Percentiles rank a stretch among this genome's conserved stretches.
phyloP scores from a whole-genome alignment of 352 stramenopile genomes.

The Pythium monospermum region DNA sequence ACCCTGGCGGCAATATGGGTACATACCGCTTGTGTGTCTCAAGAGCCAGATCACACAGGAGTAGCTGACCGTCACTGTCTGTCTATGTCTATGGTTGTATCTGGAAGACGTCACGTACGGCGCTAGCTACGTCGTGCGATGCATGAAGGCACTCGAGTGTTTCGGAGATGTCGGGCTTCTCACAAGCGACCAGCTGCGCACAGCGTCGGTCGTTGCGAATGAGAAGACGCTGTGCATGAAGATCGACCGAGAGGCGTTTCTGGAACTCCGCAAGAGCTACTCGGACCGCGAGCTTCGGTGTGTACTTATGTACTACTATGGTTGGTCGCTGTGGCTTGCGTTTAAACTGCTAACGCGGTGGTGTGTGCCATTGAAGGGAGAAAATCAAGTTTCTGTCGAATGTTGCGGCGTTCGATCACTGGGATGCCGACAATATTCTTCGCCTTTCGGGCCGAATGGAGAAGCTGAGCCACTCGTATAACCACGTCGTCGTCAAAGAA shows the following conservation, averaged over 20 bases:
- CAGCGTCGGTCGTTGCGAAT: slow-evolving; percentile 57
- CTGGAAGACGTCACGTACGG: slow-evolving; percentile 23
- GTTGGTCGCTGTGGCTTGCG: no score
- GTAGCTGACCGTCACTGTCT: no score
- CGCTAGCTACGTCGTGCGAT: slow-evolving; percentile 57
- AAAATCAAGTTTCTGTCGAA: slow-evolving; percentile 58
- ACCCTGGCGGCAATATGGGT: slow-evolving; percentile 45
- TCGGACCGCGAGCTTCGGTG: slow-evolving; percentile 51
- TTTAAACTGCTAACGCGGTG: not conserved
- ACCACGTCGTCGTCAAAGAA: slow-evolving; percentile 55
- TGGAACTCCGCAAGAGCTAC: slow-evolving; percentile 53
- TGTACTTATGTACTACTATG: no score
- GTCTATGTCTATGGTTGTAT: no score
- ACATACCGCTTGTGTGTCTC: no score
- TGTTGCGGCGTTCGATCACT: slow-evolving; percentile 47
- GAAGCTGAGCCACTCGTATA: slow-evolving; percentile 52
- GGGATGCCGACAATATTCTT: slow-evolving; percentile 55
- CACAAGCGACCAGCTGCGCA: slow-evolving; percentile 49
- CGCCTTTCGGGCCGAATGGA: slow-evolving; percentile 59
- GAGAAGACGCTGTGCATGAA: slow-evolving; percentile 70
- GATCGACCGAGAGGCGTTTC: slow-evolving; percentile 58
- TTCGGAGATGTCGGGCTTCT: slow-evolving; percentile 69
- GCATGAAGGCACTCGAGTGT: slow-evolving; percentile 58
- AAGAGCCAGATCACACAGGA: no score
- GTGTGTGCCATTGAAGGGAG: slow-evolving; percentile 24